Evolutionary conservation across 139 green algal species (phyloP).

Genomic region (Chlamydomonas incerta): DNA sequence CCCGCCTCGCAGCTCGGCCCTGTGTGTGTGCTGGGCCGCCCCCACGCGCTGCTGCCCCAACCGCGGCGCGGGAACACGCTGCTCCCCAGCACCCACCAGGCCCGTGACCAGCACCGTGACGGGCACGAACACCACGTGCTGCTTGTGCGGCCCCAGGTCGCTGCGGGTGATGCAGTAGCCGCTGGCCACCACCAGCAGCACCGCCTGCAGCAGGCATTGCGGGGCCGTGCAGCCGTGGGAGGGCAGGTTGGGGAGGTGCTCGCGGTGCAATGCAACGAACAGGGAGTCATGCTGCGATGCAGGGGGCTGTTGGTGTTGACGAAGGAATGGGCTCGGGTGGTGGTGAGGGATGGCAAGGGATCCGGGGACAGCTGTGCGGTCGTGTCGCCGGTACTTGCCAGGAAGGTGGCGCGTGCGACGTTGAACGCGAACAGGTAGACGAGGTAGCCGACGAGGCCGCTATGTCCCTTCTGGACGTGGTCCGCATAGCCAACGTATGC

Average conservation of each 20-base stretch:
- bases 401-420: neutral
- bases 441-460: neutral
- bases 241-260: too few relatives aligned
- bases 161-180: slow-evolving; percentile 36
- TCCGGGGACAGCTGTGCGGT: neutral
- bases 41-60: too few relatives aligned
- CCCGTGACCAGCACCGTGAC: slow-evolving; percentile 20
- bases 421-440: slow-evolving; percentile 24
- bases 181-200: slow-evolving; percentile 19
- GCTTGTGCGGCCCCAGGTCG: slow-evolving; percentile 24
- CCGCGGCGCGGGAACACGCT: too few relatives aligned
- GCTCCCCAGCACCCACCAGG: slow-evolving; percentile 7
- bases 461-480: neutral
- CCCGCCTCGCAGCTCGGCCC: too few relatives aligned
- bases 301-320: neutral
- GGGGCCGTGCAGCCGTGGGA: too few relatives aligned
- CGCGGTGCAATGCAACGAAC: too few relatives aligned
- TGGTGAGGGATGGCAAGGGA: too few relatives aligned
- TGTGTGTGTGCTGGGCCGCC: too few relatives aligned
- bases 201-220: too few relatives aligned
- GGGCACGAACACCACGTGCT: slow-evolving; percentile 21
- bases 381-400: neutral
- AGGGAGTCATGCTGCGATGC: neutral
- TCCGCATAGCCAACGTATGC: neutral
- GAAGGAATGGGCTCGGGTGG: too few relatives aligned